Evolutionary conservation across 305 asterid genomes (phyloP), one percentile per base, ranked within the genome.

Genomic region (Andrographis paniculata): DNA sequence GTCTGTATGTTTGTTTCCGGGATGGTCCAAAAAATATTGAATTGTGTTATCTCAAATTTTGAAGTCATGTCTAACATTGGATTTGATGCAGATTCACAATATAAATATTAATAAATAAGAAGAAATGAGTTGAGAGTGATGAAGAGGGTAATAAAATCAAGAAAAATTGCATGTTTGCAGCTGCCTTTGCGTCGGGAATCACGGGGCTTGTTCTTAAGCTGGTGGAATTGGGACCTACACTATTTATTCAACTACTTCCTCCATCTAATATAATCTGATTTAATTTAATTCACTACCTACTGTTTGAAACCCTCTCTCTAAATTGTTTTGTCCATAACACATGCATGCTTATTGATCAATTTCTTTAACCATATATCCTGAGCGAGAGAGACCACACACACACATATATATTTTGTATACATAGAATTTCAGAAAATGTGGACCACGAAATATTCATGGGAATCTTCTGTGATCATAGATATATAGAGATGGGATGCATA

Each of bases 171-270:
- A 72, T 72, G 72, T 48, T 73, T 76, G 75, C 84, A 72, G 84
- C 84, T 76, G 61, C 81, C 82, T 73, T 73, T 73, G 69, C 84
- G 84, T 70, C 82, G 84, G 79, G 88, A 79, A 79, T 79, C 88
- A 76, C 84, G 88, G 84, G 71, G 51, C 47, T 66, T 79, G 77
- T 68, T 64, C 12, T 0, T 33, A 52, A 68, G 55, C 77, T 68
- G 24, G 65, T 68, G 30, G 60, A 51, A 20, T 36, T 20, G 66
- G 70, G 69, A 50, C 74, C 76, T 58, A 66, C 63, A 44, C 31
- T 40, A 16, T 31, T 30, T 6, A 9, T 27, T 27, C 33, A 27
- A 10, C 10, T 27, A n/a, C 4, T 24, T 24, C 30, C 30, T 11
- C n/a, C 38, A 33, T 7, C 12, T 33, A 2, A 33, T 11, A 6